A percentile compares a stretch with the other conserved stretches of the same genome.
These are phyloP conservation scores for Microbotryum scabiosae DNA, from an alignment of 1,284 basidiomycete genomes.

Conservation along the genomic window DNA sequence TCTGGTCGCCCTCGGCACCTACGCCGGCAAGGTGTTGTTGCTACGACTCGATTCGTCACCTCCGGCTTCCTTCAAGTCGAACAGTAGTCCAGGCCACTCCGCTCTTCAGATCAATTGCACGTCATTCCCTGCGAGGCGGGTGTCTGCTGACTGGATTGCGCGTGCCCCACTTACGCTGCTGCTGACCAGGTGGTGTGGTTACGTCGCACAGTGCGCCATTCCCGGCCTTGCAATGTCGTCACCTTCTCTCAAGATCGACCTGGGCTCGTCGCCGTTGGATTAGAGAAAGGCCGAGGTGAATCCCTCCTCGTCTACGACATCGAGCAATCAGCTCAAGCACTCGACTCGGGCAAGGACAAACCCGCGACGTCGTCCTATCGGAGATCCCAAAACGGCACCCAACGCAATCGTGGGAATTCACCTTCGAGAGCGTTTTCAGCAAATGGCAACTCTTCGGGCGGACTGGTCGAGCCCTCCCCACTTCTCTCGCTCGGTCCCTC, in stretches of 20 bases:
- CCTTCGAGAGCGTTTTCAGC: conserved; percentile 2
- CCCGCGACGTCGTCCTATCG: too few relatives aligned
- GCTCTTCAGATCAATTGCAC: conserved; percentile 22
- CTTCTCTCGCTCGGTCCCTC: conserved; percentile 29
- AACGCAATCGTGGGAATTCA: background rate
- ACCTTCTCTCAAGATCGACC: conserved; percentile 28
- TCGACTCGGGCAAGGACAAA: conserved; percentile 1
- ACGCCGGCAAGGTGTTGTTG: conserved; percentile 28
- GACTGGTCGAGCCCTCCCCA: conserved; percentile 17
- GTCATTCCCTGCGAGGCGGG: background rate
- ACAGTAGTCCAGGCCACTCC: background rate
- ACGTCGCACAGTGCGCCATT: conserved; percentile 24
- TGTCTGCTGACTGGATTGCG: background rate
- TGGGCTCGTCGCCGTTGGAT: conserved; percentile 30
- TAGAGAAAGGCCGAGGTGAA: conserved; percentile 34
- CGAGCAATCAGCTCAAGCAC: conserved; percentile 6
- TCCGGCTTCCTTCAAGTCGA: conserved; percentile 4
- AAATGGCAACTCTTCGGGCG: conserved; percentile 7
- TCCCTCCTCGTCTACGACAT: conserved; percentile 33
- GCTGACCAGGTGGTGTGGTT: background rate
- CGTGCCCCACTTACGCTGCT: too few relatives aligned
- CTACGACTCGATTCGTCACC: conserved; percentile 18
- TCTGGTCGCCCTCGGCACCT: conserved; percentile 28
- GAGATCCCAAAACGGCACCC: background rate
- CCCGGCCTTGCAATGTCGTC: conserved; percentile 31